phyloP scores from a whole-genome alignment of 2,329 filamentous ascomycete species.

The Monosporascus sp. region DNA sequence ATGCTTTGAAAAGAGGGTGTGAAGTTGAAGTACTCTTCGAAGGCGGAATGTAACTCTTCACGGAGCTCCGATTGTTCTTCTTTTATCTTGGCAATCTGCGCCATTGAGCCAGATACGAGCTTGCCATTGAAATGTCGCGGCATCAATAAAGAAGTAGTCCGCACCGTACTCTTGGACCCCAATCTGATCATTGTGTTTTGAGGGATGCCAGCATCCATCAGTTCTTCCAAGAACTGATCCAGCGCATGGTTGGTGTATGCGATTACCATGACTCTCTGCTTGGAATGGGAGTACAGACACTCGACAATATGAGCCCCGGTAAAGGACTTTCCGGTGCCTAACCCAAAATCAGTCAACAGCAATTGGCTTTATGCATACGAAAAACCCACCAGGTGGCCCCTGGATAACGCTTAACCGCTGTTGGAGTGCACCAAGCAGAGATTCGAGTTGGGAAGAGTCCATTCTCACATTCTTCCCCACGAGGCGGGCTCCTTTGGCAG shows the following conservation, averaged over 20 bases:
- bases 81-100: slow-evolving; percentile 36
- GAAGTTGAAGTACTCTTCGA: slow-evolving; percentile 9
- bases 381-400: slow-evolving; percentile 57
- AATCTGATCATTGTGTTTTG: slow-evolving; percentile 50
- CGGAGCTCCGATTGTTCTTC: slow-evolving; percentile 23
- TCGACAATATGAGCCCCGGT: slow-evolving; percentile 59
- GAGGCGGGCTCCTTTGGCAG: slow-evolving; percentile 2
- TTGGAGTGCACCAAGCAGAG: slow-evolving; percentile 47
- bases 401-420: slow-evolving; percentile 57
- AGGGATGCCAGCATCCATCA: slow-evolving; percentile 53
- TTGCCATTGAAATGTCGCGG: slow-evolving; percentile 29
- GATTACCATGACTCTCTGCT: slow-evolving; percentile 52
- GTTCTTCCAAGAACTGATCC: slow-evolving; percentile 59
- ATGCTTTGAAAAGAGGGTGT: slow-evolving; percentile 22
- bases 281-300: slow-evolving; percentile 41
- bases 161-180: slow-evolving; percentile 48
- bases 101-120: slow-evolving; percentile 23
- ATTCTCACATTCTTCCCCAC: neutral
- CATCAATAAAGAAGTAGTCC: slow-evolving; percentile 43
- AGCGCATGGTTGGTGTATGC: slow-evolving; percentile 63
- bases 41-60: slow-evolving; percentile 11
- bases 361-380: neutral
- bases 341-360: neutral
- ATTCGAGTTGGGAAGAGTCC: slow-evolving; percentile 45
- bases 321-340: slow-evolving; percentile 70